phyloP scores from a whole-genome alignment of 1,284 basidiomycete species.

The Thecaphora frezii region DNA sequence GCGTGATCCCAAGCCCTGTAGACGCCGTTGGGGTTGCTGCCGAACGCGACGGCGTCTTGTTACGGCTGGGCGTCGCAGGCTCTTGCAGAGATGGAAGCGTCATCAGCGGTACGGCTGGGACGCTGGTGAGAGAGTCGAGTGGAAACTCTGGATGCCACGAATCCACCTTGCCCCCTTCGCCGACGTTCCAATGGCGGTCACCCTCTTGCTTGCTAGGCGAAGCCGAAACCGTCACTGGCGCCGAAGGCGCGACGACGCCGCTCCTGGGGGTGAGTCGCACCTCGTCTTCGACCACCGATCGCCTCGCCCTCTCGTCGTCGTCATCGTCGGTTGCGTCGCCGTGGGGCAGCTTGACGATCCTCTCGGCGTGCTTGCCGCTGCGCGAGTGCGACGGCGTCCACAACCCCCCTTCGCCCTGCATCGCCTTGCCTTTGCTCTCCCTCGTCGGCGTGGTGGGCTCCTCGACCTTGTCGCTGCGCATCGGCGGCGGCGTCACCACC shows the following conservation, averaged over 20 bases:
- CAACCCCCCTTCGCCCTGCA: conserved; percentile 42
- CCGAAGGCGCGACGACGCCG: conserved; percentile 6
- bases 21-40: conserved; percentile 7
- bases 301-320: background rate
- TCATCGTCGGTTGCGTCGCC: conserved; percentile 9
- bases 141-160: conserved; percentile 32
- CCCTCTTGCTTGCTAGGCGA: too few species aligned
- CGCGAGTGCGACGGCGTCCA: conserved; percentile 26
- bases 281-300: conserved; percentile 17
- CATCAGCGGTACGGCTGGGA: conserved; percentile 21
- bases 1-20: conserved; percentile 3
- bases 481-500: conserved; percentile 64
- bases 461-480: conserved; percentile 78
- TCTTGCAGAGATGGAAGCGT: conserved; percentile 18
- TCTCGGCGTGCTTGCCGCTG: conserved; percentile 18
- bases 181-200: background rate
- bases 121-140: conserved; percentile 14
- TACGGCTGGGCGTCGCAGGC: conserved; percentile 7
- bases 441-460: conserved; percentile 81
- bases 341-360: conserved; percentile 20
- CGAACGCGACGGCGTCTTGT: conserved; percentile 1
- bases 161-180: conserved; percentile 4
- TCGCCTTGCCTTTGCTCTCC: conserved; percentile 66
- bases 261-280: conserved; percentile 3
- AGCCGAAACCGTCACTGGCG: conserved; percentile 9